Evolutionary conservation across 2,329 filamentous ascomycete species (phyloP), one percentile per base, ranked within the genome.

Genomic region (Colletotrichum godetiae): DNA sequence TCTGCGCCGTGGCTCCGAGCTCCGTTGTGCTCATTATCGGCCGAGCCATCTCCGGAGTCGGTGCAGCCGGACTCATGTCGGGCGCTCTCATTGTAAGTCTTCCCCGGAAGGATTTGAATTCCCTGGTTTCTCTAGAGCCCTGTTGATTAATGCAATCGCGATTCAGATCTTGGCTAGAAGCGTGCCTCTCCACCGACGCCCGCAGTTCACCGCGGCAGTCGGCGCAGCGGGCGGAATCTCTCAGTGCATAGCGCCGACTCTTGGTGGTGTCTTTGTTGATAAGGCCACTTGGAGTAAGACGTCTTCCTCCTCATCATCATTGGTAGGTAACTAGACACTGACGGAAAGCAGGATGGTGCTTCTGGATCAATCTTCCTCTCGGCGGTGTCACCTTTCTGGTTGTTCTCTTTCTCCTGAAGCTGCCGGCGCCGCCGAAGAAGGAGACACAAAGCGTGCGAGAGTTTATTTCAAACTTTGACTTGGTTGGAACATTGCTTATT

Each of bases 201-300:
- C 86, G 5, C 80, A 88, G 29, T 88, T 86, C 33, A 89, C 88
- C 66, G 88, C 88, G 33, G 78, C 89, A 55, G 83, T 90, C 46
- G 87, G 86, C 24, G 87, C 84, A 57, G 88, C 90, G 81, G 90
- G 86, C 79, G 89, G 88, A 15, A 84, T 91, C 61, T 87, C 88
- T 53, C 82, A 81, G 42, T 85, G 88, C 8, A 83, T 84, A 3
- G 87, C 87, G 0, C 87, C 87, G 11, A 78, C 88, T 15, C 79
- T 88, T 5, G 87, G 87, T 8, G 87, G 87, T 15, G 86, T 79
- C 5, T 87, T 89, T 35, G 86, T 86, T 1, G 83, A 88, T 31
- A 80, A 85, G 22, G 79, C 83, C 3, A 85, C 85, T 4, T 89
- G 87, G 87, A 81, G 87, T 52, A 60, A 42, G 27, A 7, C n/a